Evolutionary conservation across 2,329 filamentous ascomycete genomes (phyloP), one percentile per base, ranked within the genome.

Genomic region (Cladophialophora bantiana): DNA sequence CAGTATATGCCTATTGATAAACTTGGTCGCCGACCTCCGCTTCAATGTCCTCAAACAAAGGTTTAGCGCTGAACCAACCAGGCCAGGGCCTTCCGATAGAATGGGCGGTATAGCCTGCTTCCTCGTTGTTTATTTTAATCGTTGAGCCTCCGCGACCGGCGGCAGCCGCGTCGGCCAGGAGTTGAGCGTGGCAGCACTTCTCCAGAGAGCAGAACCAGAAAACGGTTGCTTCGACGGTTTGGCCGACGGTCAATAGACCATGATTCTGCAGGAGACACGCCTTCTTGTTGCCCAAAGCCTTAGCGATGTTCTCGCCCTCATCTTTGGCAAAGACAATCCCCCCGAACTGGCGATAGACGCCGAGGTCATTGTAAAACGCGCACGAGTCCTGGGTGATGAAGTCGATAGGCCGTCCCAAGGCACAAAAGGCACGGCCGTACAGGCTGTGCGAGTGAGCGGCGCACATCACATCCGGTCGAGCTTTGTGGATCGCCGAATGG

Each of bases 31-130:
- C 35, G 35, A 36, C 35, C 7, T 36, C 35, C 7, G 7, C 35
- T 7, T 7, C 7, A 1, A 36, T 12, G 10, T 36, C 35, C 7
- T 92, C 89, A 78, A 92, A 92, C 68, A 89, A 71, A 13, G 90
- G 89, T 79, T 88, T 88, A 3, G 88, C 90, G 72, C 84, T 88
- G 74, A 93, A 93, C 82, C 85, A 92, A 0, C 90, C 90, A 75
- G 73, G n/a, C 84, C 81, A 0, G 81, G 26, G 26, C 3, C 26
- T 84, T 0, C 90, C 90, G 2, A 92, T 81, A 0, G 86, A 83
- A 77, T 89, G 86, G 72, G 85, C 88, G 0, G 90, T 93, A 73
- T 85, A 90, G 15, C 76, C 80, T 0, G 90, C 90, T 74, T 93
- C 89, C 59, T 87, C 86, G 1, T 90, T 85, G 7, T 83, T 80